phyloP scores from a whole-genome alignment of 805 yeast genomes.

The Barnettozyma siamensis region DNA sequence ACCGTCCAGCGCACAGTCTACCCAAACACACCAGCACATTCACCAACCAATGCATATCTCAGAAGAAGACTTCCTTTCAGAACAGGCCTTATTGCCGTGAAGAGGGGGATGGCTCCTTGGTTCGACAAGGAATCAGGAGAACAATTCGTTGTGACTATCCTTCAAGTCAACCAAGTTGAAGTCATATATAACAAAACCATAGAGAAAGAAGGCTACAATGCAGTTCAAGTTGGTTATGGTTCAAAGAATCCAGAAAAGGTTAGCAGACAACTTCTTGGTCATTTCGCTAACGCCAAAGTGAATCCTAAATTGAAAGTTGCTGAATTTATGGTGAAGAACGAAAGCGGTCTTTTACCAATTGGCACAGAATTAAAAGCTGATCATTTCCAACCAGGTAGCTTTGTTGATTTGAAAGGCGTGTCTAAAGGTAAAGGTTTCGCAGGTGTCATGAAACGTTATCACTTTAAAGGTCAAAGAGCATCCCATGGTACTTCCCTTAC shows the following conservation, averaged over 20 bases:
- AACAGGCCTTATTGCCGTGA: slow-evolving; percentile 79
- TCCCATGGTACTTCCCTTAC: slow-evolving; percentile 93
- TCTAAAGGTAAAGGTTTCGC: slow-evolving; percentile 95
- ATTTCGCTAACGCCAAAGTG: slow-evolving; percentile 70
- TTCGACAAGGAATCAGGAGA: slow-evolving; percentile 62
- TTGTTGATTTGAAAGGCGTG: slow-evolving; percentile 71
- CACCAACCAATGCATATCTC: slow-evolving; percentile 61
- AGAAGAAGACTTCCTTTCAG: slow-evolving; percentile 71
- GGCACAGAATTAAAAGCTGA: slow-evolving; percentile 81
- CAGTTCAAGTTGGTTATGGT: slow-evolving; percentile 86
- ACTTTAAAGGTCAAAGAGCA: slow-evolving; percentile 83
- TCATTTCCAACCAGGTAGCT: slow-evolving; percentile 77
- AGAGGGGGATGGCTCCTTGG: slow-evolving; percentile 87
- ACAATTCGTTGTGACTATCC: slow-evolving; percentile 76
- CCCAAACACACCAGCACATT: slow-evolving; percentile 53
- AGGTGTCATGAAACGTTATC: slow-evolving; percentile 96
- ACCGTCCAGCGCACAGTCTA: slow-evolving; percentile 24
- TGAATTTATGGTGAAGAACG: slow-evolving; percentile 75
- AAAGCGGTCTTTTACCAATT: slow-evolving; percentile 58
- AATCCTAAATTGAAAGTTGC: slow-evolving; percentile 72
- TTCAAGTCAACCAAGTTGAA: slow-evolving; percentile 85
- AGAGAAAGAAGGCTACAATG: slow-evolving; percentile 72
- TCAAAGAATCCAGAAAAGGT: slow-evolving; percentile 57
- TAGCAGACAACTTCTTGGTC: slow-evolving; percentile 63
- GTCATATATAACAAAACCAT: slow-evolving; percentile 68